Conservation (phyloP, 1,139 yeast genomes). For the Blastobotrys elegans region DNA sequence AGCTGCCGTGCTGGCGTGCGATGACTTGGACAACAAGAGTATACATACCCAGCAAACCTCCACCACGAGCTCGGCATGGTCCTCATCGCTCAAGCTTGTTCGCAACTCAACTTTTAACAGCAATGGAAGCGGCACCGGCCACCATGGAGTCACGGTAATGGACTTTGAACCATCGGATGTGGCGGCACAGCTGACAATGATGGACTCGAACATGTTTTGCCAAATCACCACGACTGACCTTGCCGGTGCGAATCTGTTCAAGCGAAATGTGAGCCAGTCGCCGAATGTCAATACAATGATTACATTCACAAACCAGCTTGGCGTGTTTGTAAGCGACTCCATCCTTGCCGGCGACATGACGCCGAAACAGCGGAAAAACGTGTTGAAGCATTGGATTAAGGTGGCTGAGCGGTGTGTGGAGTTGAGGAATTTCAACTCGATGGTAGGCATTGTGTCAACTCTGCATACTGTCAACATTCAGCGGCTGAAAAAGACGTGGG, state of each 20-base stretch:
- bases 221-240: slow-evolving; percentile 67
- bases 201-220: slow-evolving; percentile 71
- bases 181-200: slow-evolving; percentile 78
- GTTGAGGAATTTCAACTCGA: slow-evolving; percentile 75
- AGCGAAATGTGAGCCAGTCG: slow-evolving; percentile 54
- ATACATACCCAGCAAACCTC: slow-evolving; percentile 10
- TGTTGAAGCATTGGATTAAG: slow-evolving; percentile 76
- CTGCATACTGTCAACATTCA: slow-evolving; percentile 78
- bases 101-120: slow-evolving; percentile 14
- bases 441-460: slow-evolving; percentile 84
- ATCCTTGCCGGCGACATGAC: slow-evolving; percentile 40
- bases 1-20: slow-evolving; percentile 1
- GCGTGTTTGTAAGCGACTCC: slow-evolving; percentile 80
- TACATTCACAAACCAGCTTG: slow-evolving; percentile 69
- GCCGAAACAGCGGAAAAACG: slow-evolving; percentile 49
- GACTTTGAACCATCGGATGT: slow-evolving; percentile 76
- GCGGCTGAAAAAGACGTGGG: slow-evolving; percentile 66
- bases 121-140: background rate
- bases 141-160: slow-evolving; percentile 34
- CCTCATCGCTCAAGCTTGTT: slow-evolving; percentile 19
- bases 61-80: slow-evolving; percentile 18
- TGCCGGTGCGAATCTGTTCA: slow-evolving; percentile 64
- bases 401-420: slow-evolving; percentile 78
- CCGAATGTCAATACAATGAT: slow-evolving; percentile 71
- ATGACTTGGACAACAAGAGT: slow-evolving; percentile 7